Conservation (phyloP, 768 basidiomycete species). For the Trametes punicea region DNA sequence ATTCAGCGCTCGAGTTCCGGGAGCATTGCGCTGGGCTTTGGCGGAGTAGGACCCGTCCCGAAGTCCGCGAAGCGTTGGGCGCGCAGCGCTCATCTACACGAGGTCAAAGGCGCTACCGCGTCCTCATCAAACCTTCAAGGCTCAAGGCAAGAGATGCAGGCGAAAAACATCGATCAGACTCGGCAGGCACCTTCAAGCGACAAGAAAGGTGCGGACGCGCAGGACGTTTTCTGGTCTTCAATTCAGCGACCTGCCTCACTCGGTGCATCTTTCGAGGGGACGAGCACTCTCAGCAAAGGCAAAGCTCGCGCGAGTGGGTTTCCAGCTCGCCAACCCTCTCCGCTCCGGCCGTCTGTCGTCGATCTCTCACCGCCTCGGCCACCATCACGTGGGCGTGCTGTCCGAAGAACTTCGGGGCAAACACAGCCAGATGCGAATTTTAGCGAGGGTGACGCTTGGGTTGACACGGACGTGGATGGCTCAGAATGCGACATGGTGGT, state of each 20-base stretch:
- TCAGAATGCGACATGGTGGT: constrained; percentile 25
- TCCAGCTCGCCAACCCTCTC: constrained; percentile 4
- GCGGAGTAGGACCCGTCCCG: constrained; percentile 35
- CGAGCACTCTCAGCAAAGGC: constrained; percentile 14
- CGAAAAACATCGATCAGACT: background rate
- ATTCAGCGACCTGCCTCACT: background rate
- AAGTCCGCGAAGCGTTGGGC: constrained; percentile 58
- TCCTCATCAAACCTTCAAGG: background rate
- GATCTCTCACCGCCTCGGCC: constrained; percentile 8
- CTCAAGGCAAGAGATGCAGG: background rate
- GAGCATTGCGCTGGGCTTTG: constrained; percentile 22
- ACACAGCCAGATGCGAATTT: constrained; percentile 1
- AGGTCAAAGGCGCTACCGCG: constrained; percentile 37
- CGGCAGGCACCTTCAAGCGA: background rate
- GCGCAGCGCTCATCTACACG: constrained; percentile 65
- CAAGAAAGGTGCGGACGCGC: background rate
- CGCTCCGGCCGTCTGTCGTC: constrained; percentile 7
- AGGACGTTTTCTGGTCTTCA: constrained; percentile 11
- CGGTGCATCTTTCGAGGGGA: background rate
- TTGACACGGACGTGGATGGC: constrained; percentile 39
- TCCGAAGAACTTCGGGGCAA: background rate
- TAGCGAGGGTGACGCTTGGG: constrained; percentile 34
- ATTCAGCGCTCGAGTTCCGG: constrained; percentile 46
- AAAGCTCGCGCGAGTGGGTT: constrained; percentile 8
- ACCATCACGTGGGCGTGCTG: background rate